phyloP scores from a whole-genome alignment of 2,329 filamentous ascomycete genomes.

The Proliferodiscus dingleyae region DNA sequence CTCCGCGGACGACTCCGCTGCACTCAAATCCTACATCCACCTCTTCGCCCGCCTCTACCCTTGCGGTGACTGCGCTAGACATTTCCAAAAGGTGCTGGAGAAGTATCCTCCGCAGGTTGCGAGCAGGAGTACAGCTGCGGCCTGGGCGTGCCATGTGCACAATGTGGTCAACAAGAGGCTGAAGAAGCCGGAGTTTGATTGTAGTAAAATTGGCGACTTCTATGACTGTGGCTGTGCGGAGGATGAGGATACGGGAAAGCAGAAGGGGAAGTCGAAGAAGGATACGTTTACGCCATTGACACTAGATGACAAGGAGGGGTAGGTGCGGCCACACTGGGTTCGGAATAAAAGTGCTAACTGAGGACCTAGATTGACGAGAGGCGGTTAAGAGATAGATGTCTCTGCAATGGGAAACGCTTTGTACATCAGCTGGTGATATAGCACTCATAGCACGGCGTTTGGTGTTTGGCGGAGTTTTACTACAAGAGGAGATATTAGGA shows the following conservation, averaged over 20 bases:
- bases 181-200: constrained; percentile 59
- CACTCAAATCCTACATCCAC: constrained; percentile 60
- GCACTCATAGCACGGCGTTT: constrained; percentile 6
- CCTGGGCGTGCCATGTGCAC: constrained; percentile 65
- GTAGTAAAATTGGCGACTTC: constrained; percentile 62
- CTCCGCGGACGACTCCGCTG: constrained; percentile 54
- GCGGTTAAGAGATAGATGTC: constrained; percentile 22
- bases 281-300: constrained; percentile 30
- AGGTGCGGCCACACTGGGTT: constrained; percentile 7
- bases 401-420: constrained; percentile 3
- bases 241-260: constrained; percentile 40
- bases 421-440: constrained; percentile 3
- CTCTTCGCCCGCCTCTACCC: constrained; percentile 66
- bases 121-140: constrained; percentile 57
- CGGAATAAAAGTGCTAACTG: not conserved
- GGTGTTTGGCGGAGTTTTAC: too few relatives aligned
- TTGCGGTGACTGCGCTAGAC: constrained; percentile 63
- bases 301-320: constrained; percentile 29
- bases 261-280: constrained; percentile 28
- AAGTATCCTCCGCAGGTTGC: constrained; percentile 63
- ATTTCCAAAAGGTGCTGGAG: constrained; percentile 58
- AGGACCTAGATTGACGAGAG: constrained; percentile 13
- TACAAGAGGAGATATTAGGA: too few relatives aligned
- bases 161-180: constrained; percentile 63
- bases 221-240: constrained; percentile 70